Percentiles rank a stretch among this genome's conserved stretches.
Evolutionary conservation across 495 filamentous ascomycete species (phyloP).

Genomic region (Xylaria intraflava): DNA sequence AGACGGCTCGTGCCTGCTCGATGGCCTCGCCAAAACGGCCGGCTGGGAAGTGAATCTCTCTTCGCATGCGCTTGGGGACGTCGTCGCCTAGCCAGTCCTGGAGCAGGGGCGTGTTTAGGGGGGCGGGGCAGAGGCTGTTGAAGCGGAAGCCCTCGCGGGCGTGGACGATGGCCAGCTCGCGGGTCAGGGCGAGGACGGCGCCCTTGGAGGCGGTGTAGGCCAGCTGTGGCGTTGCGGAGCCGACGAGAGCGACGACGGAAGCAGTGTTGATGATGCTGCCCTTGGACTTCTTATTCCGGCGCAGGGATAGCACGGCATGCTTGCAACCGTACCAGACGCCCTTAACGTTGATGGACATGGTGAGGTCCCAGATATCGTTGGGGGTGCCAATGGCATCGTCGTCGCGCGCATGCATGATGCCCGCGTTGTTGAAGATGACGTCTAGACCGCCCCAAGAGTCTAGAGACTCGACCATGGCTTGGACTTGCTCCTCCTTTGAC

Average conservation of each 20-base stretch:
- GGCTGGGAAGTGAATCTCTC: slow-evolving; percentile 90
- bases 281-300: slow-evolving; percentile 68
- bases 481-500: slow-evolving; percentile 65
- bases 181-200: slow-evolving; percentile 79
- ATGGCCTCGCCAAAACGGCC: slow-evolving; percentile 95
- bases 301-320: slow-evolving; percentile 78
- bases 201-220: slow-evolving; percentile 96
- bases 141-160: slow-evolving; percentile 81
- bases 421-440: slow-evolving; percentile 97
- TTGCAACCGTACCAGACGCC: slow-evolving; percentile 96
- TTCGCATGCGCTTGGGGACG: slow-evolving; percentile 68
- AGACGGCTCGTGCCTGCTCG: slow-evolving; percentile 88
- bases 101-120: slow-evolving; percentile 78
- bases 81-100: slow-evolving; percentile 96
- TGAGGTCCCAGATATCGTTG: slow-evolving; percentile 92
- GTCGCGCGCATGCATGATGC: slow-evolving; percentile 92
- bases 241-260: slow-evolving; percentile 85
- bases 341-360: slow-evolving; percentile 94
- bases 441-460: slow-evolving; percentile 90
- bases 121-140: slow-evolving; percentile 87
- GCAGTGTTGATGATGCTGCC: slow-evolving; percentile 93
- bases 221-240: slow-evolving; percentile 87
- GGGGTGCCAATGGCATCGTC: slow-evolving; percentile 78
- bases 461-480: slow-evolving; percentile 60
- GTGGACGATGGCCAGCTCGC: slow-evolving; percentile 77